Evolutionary conservation across 139 green algal genomes (phyloP), one percentile per base, ranked within the genome.

Genomic region (Picochlorum sp.): DNA sequence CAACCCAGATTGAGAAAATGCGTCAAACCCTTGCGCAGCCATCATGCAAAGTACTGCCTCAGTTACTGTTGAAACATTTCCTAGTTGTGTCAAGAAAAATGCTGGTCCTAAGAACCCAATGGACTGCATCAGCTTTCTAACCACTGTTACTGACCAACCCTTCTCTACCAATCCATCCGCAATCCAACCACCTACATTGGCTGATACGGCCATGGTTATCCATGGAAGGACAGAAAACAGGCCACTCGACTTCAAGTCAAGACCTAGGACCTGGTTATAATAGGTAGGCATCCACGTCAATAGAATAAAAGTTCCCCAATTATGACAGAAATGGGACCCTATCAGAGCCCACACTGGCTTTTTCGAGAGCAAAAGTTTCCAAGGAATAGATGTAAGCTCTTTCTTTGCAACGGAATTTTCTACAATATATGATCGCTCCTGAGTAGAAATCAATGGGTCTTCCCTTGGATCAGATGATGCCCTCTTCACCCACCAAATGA

Each of bases 271-370:
- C 75, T 96, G 79, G 65, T 88, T 92, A 83, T 97, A 99, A 76
- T 98, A 99, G 14, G 86, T 90, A 26, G 94, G 94, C 94, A 98
- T 98, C 92, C 92, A 99, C 0, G 91, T 98, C 3, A 99, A 86
- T 62, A 97, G 78, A 74, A 98, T 99, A 81, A 99, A 98, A 34
- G 87, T 94, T 58, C 94, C 93, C 87, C 88, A 99, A 79, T 99
- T 97, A 80, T 99, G 91, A 78, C 91, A 97, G 71, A 99, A 99
- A 76, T 98, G 90, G 61, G 64, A 88, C 6, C 73, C 21, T 68
- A 98, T 97, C 68, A 97, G 90, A 26, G 93, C 91, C 93, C 93
- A 98, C 34, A 96, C 88, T 47, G 89, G 74, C 10, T 68, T 28
- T 62, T 90, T 93, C 45, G 73, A 86, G 2, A 99, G 77, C 49